Conservation (phyloP, 2,329 filamentous ascomycete species). For the Corinectria fuckeliana region DNA sequence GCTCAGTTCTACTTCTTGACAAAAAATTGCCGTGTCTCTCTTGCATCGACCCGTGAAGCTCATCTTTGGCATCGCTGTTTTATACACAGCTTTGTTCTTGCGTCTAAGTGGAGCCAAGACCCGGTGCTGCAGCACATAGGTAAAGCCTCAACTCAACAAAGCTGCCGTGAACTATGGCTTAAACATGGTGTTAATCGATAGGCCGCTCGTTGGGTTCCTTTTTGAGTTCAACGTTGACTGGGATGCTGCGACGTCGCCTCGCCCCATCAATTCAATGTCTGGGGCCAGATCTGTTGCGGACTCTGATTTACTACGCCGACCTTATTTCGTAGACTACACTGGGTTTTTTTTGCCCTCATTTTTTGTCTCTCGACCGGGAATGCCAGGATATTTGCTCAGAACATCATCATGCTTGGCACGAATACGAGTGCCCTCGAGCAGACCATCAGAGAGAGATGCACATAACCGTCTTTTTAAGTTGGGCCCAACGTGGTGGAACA, state of each 20-base stretch:
- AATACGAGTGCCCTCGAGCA: background rate
- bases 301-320: background rate
- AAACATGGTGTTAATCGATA: too few relatives aligned
- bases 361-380: conserved; percentile 3
- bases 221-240: conserved; percentile 4
- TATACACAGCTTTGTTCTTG: too few relatives aligned
- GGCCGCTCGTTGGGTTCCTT: too few relatives aligned
- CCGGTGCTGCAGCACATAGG: too few relatives aligned
- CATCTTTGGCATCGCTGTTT: too few relatives aligned
- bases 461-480: background rate
- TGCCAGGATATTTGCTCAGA: background rate
- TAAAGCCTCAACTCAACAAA: too few relatives aligned
- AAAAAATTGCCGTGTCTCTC: too few relatives aligned
- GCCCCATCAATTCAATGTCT: conserved; percentile 5
- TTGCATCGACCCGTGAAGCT: too few relatives aligned
- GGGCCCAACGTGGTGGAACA: background rate
- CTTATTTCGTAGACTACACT: background rate
- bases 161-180: too few relatives aligned
- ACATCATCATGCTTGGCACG: background rate
- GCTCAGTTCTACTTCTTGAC: too few relatives aligned
- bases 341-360: background rate
- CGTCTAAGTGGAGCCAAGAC: too few relatives aligned
- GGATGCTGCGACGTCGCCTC: conserved; percentile 3
- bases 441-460: background rate
- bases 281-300: background rate